Base-by-base conservation (phyloP, 768 basidiomycete species). In the Trametes sanguinea region DNA sequence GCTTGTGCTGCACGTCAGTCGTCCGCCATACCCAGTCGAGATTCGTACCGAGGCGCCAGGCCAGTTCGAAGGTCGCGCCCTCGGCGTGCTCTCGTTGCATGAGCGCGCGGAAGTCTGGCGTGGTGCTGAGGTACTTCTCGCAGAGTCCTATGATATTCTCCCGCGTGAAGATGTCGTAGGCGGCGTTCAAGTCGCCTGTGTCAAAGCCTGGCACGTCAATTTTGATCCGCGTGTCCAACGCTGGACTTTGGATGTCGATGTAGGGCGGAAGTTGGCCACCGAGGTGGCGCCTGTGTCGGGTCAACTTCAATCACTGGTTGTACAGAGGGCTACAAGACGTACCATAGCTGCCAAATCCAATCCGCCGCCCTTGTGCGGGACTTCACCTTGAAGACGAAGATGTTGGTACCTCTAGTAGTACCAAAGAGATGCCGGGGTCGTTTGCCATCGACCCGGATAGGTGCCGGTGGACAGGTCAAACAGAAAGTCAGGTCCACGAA, bases 281-380 rank as follows among this genome's bases (percentile, higher is more conserved):
- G 33, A 93, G 78, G 54, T 83, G 80, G 51, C 81, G 82, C 89
- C 92, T 94, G 60, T 8, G 40, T 13, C 45, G 6, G 22, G 37
- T 2, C 9, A n/a, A 27, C 30, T 11, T 17, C 47, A 40, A 16
- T 17, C 1, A 11, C 30, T 14, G n/a, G 4, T 7, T 32, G 6
- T 13, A 3, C 7, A 2, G 13, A 9, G 17, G 13, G n/a, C 29
- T 45, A 56, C 17, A 46, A 39, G n/a, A 16, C 59, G 14, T 66
- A 88, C 94, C 92, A 94, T 48, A 97, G 76, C 54, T 85, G 81
- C 95, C 94, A 97, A 47, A 86, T 79, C 95, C 95, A 98, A 72
- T 97, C 94, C 42, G 84, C 80, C 1, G 91, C 88, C 54, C 93
- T 79, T 5, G 89, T 86, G 32, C 91, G 84, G 64, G 85, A 87